Evolutionary conservation across 805 yeast species (phyloP).

Genomic region (Metschnikowia borealis): DNA sequence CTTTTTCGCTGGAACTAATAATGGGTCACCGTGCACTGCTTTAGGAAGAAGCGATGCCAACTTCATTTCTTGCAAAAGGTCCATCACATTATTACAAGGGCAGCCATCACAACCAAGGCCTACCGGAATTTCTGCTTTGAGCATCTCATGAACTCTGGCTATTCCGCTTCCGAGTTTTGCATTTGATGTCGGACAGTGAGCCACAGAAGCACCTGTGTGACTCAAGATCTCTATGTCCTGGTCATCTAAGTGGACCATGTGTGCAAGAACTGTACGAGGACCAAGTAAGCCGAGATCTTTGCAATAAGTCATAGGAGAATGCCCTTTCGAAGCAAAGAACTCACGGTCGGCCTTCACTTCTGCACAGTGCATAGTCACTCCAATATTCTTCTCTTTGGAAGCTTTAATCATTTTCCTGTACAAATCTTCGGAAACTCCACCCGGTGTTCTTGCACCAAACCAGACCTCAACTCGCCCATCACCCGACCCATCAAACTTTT

Average conservation of each 20-base stretch:
- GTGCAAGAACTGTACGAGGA: slow-evolving; percentile 16
- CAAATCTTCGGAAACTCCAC: slow-evolving; percentile 14
- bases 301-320: slow-evolving; percentile 16
- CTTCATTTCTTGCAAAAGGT: slow-evolving; percentile 20
- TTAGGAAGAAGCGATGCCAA: slow-evolving; percentile 19
- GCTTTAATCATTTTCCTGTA: slow-evolving; percentile 12
- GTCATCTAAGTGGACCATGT: slow-evolving; percentile 16
- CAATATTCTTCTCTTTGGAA: slow-evolving; percentile 12
- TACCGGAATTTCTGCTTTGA: slow-evolving; percentile 14
- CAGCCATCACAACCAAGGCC: slow-evolving; percentile 22
- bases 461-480: slow-evolving; percentile 16
- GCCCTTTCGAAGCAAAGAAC: slow-evolving; percentile 15
- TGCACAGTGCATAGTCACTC: slow-evolving; percentile 16
- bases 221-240: slow-evolving; percentile 10
- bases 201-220: slow-evolving; percentile 14
- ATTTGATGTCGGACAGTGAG: slow-evolving; percentile 19
- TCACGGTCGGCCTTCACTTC: slow-evolving; percentile 15
- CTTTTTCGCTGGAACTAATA: slow-evolving; percentile 11
- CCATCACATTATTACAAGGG: slow-evolving; percentile 21
- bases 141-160: slow-evolving; percentile 16
- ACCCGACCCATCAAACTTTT: slow-evolving; percentile 10
- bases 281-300: slow-evolving; percentile 12
- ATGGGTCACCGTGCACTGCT: slow-evolving; percentile 20
- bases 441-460: slow-evolving; percentile 16
- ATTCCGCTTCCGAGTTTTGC: slow-evolving; percentile 20